Percentiles rank a stretch among this genome's conserved stretches.
phyloP scores from a whole-genome alignment of 2,329 filamentous ascomycete species.

The Hypoxylon sp. region DNA sequence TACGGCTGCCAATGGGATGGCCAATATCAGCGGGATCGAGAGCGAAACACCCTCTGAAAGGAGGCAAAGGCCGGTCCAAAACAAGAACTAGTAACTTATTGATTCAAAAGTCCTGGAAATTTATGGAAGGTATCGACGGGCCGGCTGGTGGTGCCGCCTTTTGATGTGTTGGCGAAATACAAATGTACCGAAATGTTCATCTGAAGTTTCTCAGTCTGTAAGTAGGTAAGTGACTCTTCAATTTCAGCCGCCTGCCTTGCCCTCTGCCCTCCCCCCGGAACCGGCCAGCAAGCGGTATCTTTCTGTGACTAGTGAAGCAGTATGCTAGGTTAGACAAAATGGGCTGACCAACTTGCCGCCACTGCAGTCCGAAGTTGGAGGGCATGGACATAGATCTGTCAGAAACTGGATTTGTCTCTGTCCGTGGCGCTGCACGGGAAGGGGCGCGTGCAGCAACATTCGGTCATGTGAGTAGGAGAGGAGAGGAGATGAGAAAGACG shows the following conservation, averaged over 20 bases:
- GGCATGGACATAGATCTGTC: conserved; percentile 46
- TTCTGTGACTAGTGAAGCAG: conserved; percentile 27
- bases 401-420: conserved; percentile 52
- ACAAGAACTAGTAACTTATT: conserved; percentile 29
- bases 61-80: conserved; percentile 27
- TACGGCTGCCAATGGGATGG: conserved; percentile 25
- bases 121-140: conserved; percentile 32
- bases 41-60: conserved; percentile 29
- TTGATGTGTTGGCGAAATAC: conserved; percentile 29
- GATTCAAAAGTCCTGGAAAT: conserved; percentile 35
- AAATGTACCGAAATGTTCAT: conserved; percentile 29
- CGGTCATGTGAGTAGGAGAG: conserved; percentile 48
- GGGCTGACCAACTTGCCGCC: conserved; percentile 27
- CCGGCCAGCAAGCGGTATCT: conserved; percentile 18
- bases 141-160: conserved; percentile 19
- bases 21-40: conserved; percentile 26
- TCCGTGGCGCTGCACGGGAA: conserved; percentile 44
- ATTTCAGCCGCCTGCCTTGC: conserved; percentile 30
- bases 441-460: conserved; percentile 49
- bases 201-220: conserved; percentile 32
- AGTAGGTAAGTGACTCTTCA: conserved; percentile 39
- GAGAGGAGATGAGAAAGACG: conserved; percentile 23
- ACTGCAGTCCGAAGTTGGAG: conserved; percentile 28
- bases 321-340: conserved; percentile 19
- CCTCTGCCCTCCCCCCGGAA: conserved; percentile 14